phyloP scores from a whole-genome alignment of 352 stramenopile genomes.

The Pseudoperonospora humuli region DNA sequence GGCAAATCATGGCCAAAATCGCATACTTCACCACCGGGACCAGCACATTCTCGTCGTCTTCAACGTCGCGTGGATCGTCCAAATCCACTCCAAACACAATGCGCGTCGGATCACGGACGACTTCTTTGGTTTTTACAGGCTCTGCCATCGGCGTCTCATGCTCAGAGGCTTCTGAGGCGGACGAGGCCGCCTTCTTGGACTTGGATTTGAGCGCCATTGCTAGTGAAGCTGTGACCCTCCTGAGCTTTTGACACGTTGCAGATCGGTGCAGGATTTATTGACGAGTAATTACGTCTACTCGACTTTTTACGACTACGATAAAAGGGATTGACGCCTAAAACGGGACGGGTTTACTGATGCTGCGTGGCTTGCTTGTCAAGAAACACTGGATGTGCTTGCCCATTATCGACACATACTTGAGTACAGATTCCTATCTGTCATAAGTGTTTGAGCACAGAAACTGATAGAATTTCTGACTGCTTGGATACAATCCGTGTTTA shows the following conservation, averaged over 20 bases:
- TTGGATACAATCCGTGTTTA: no score
- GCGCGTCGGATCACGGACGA: conserved; percentile 5
- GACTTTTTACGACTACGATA: not conserved
- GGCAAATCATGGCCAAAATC: conserved; percentile 89
- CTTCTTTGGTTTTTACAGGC: conserved; percentile 5
- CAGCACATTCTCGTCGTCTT: conserved; percentile 69
- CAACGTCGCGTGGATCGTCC: conserved; percentile 43
- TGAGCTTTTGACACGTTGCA: conserved; percentile 24
- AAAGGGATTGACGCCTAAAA: no score
- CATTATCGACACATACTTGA: no score
- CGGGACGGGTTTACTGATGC: no score
- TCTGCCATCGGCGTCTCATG: conserved; percentile 16
- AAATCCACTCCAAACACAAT: conserved; percentile 62
- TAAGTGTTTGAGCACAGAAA: no score
- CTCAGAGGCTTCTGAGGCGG: conserved; percentile 10
- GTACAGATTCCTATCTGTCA: no score
- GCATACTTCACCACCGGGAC: conserved; percentile 82
- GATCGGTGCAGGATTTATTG: no score
- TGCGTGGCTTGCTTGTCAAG: no score
- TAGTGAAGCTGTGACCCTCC: no score
- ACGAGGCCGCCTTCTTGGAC: conserved; percentile 36
- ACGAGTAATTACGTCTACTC: conserved; percentile 38
- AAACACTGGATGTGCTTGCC: no score
- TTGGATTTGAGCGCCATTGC: conserved; percentile 58
- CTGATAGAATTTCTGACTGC: no score